Percentiles rank a stretch among this genome's conserved stretches.
Evolutionary conservation across 2,329 filamentous ascomycete species (phyloP).

Genomic region (Colletotrichum gigasporum): DNA sequence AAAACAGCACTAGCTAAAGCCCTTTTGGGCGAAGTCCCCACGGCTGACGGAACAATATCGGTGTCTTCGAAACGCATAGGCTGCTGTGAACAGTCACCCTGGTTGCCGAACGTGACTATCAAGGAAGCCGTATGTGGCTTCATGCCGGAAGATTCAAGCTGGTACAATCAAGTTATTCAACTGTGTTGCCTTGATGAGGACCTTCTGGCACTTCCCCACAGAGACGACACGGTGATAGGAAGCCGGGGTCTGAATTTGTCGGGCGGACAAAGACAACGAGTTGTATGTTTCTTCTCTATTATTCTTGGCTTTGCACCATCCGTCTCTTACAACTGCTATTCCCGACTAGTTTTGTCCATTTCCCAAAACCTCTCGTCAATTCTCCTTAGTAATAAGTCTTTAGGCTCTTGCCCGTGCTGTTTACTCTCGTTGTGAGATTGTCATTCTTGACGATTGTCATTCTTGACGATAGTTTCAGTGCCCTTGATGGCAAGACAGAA

Average conservation of each 20-base stretch:
- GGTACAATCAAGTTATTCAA: constrained; percentile 43
- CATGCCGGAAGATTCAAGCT: constrained; percentile 35
- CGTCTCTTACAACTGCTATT: not conserved
- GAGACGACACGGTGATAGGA: constrained; percentile 22
- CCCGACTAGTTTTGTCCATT: too few relatives aligned
- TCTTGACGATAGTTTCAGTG: constrained; percentile 29
- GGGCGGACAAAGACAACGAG: constrained; percentile 37
- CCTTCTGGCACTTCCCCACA: constrained; percentile 32
- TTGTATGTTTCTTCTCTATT: constrained; percentile 19
- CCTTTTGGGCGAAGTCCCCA: constrained; percentile 33
- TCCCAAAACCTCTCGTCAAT: too few relatives aligned
- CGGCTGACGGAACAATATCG: not conserved
- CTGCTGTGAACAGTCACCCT: constrained; percentile 34
- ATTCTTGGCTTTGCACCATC: not conserved
- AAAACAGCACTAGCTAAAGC: constrained; percentile 35
- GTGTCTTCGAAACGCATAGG: constrained; percentile 26
- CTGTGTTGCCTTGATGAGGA: constrained; percentile 33
- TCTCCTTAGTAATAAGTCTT: not conserved
- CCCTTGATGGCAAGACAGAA: constrained; percentile 29
- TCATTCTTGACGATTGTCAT: constrained; percentile 22
- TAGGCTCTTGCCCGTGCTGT: constrained; percentile 23
- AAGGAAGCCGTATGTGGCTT: constrained; percentile 33
- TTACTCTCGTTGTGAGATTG: not conserved
- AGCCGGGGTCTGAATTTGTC: constrained; percentile 34
- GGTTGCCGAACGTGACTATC: constrained; percentile 34